These are phyloP conservation scores for Lipomyces oligophaga DNA, from an alignment of 805 yeast species.

Conservation along the genomic window DNA sequence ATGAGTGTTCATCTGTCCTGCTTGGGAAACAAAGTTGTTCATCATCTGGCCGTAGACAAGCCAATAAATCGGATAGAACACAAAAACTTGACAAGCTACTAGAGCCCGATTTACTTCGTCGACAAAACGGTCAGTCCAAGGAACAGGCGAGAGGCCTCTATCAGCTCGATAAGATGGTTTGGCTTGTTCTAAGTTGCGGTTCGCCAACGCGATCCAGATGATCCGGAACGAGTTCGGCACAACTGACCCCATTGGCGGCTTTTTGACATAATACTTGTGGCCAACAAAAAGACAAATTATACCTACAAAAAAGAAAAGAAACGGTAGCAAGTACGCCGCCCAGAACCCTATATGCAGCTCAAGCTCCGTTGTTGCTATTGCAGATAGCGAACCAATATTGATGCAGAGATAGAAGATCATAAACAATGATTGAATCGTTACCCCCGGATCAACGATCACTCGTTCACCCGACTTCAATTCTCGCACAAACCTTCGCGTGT, in stretches of 20 bases:
- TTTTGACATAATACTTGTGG: constrained; percentile 51
- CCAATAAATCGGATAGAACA: constrained; percentile 72
- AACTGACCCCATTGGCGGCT: constrained; percentile 60
- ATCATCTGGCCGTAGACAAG: constrained; percentile 69
- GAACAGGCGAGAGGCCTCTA: constrained; percentile 37
- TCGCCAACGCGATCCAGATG: constrained; percentile 43
- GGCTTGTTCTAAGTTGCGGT: constrained; percentile 51
- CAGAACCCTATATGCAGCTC: constrained; percentile 57
- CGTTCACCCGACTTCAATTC: constrained; percentile 58
- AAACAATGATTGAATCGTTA: constrained; percentile 69
- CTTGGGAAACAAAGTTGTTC: constrained; percentile 69
- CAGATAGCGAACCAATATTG: constrained; percentile 70
- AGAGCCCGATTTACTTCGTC: constrained; percentile 66
- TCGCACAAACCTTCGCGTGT: constrained; percentile 56
- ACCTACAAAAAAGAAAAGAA: constrained; percentile 58
- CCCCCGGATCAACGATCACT: constrained; percentile 65
- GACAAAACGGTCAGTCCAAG: constrained; percentile 68
- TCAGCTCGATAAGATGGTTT: constrained; percentile 55
- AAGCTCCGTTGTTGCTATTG: constrained; percentile 71
- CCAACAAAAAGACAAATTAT: constrained; percentile 52
- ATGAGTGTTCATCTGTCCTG: constrained; percentile 68
- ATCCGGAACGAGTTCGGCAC: constrained; percentile 52
- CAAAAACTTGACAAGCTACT: constrained; percentile 68
- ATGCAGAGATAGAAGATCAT: constrained; percentile 74
- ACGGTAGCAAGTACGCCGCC: constrained; percentile 69